Evolutionary conservation across 306 rosid species (phyloP), one percentile per base, ranked within the genome.

Genomic region (Castanea crenata): DNA sequence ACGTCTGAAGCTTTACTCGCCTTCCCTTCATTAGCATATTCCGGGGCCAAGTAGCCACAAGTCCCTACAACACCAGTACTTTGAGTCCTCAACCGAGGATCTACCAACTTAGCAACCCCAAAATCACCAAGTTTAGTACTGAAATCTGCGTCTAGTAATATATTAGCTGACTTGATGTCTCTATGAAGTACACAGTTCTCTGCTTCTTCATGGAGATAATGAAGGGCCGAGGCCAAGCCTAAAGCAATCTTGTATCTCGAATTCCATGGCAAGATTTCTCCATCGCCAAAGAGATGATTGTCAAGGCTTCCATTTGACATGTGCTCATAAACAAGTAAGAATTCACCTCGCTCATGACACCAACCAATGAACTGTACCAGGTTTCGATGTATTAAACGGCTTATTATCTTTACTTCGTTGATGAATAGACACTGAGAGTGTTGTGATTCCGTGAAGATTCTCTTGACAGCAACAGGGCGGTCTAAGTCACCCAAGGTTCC

Each of bases 251-350:
- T 88, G 78, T 86, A 88, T 61, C 94, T 79, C 20, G 61, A 27
- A 5, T 72, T 75, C 90, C 92, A 90, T 3, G 79, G 57, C 15
- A 90, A 38, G 4, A 63, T 59, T 63, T 44, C 76, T 61, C 67
- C 84, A 61, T 81, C 80, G 3, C 90, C 88, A 23, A 84, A 90
- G 6, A 90, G 77, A 32, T 88, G 89, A 3, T 72, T 52, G 27
- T 90, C 90, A 1, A 90, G 88, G 78, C 91, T 90, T 32, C 91
- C 85, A 23, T 88, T 88, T 1, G 88, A 83, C 94, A 88, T 81
- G 82, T 81, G 80, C 20, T 86, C 87, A 12, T 87, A 91, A 29
- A 89, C 85, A 0, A 91, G 67, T 1, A 89, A 41, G 65, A 86
- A 79, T 41, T 91, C 93, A 0, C 52, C 80, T 73, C 83, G 16